Conservation (phyloP, 129 eudicot species). For the sunflower (Helianthus annuus) region DNA sequence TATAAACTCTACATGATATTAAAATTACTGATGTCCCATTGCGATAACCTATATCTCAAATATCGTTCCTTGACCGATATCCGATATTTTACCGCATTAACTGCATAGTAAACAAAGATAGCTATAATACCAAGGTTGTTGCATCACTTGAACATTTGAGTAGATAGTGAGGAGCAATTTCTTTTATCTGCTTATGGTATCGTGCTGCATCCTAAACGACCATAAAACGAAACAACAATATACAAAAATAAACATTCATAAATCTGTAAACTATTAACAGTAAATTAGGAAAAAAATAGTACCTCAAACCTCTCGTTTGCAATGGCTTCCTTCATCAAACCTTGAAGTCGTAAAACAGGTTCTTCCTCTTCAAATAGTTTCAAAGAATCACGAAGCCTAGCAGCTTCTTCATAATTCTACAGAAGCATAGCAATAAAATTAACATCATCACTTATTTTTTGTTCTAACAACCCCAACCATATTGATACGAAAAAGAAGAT, state of each 20-base stretch:
- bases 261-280: not conserved
- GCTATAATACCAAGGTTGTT: conserved; percentile 75
- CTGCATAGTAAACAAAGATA: too few species aligned
- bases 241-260: not conserved
- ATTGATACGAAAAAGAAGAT: too few species aligned
- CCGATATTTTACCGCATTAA: too few species aligned
- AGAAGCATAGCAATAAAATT: not conserved
- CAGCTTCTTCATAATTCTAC: conserved; percentile 92
- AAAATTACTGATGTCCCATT: too few species aligned
- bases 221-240: conserved; percentile 2
- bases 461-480: not conserved
- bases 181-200: conserved; percentile 74
- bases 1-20: too few species aligned
- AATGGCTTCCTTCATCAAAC: conserved; percentile 79
- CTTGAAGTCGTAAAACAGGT: conserved; percentile 68
- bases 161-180: conserved; percentile 84
- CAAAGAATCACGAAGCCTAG: conserved; percentile 92
- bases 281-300: conserved; percentile 3
- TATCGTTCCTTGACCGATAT: too few species aligned
- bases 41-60: too few species aligned
- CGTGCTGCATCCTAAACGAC: conserved; percentile 77
- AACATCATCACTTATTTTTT: conserved; percentile 4
- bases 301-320: conserved; percentile 88
- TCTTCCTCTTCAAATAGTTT: conserved; percentile 85
- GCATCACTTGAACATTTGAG: conserved; percentile 96